phyloP scores from a whole-genome alignment of 805 yeast species.

The Wickerhamiella azymoides region DNA sequence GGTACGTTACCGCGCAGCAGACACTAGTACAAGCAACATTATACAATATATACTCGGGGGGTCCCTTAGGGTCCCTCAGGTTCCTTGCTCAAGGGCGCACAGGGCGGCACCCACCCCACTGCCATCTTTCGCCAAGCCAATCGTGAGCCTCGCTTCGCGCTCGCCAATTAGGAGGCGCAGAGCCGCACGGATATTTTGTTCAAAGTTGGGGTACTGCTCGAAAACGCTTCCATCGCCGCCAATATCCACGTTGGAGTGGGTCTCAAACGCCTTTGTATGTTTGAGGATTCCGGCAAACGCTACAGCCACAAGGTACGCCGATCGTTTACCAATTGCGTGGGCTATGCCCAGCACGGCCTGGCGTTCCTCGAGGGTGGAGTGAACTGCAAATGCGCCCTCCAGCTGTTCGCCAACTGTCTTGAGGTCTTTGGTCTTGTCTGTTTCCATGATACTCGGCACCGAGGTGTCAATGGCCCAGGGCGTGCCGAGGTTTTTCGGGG shows the following conservation, averaged over 20 bases:
- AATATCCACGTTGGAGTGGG: constrained; percentile 63
- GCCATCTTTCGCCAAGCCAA: constrained; percentile 85
- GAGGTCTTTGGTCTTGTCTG: constrained; percentile 65
- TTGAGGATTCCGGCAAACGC: constrained; percentile 73
- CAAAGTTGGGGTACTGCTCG: constrained; percentile 85
- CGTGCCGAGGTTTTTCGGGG: constrained; percentile 21
- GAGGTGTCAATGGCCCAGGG: constrained; percentile 74
- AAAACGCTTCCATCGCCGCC: constrained; percentile 95
- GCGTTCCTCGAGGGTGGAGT: constrained; percentile 61
- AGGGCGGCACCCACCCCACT: constrained; percentile 96
- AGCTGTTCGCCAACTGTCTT: constrained; percentile 15
- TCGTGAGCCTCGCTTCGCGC: constrained; percentile 58
- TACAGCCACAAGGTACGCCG: constrained; percentile 81
- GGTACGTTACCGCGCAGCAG: no score
- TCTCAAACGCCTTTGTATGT: constrained; percentile 53
- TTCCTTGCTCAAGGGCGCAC: constrained; percentile 42
- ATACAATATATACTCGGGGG: no score
- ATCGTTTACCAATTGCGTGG: constrained; percentile 68
- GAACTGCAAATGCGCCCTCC: constrained; percentile 46
- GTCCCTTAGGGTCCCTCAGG: no score
- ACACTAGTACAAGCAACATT: no score
- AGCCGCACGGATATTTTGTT: constrained; percentile 67
- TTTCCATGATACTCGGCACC: constrained; percentile 72
- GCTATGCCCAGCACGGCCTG: constrained; percentile 56
- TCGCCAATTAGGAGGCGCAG: constrained; percentile 49